Conservation (phyloP, 2,329 filamentous ascomycete species). For the Pseudogymnoascus sp. region DNA sequence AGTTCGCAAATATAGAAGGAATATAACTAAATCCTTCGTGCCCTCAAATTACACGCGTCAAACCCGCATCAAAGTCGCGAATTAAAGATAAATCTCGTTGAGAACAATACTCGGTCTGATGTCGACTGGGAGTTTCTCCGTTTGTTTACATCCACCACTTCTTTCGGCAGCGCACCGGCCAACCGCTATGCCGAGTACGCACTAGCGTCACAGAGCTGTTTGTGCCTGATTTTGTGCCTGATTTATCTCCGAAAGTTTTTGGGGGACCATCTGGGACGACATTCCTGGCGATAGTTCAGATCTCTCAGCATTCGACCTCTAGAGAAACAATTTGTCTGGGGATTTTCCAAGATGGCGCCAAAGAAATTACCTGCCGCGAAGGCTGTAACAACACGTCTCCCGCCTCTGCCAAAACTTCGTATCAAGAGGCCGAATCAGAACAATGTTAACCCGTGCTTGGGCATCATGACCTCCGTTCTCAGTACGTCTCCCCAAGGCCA, state of each 20-base stretch:
- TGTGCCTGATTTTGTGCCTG: slow-evolving; percentile 1
- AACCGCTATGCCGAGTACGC: slow-evolving; percentile 10
- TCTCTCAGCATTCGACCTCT: background rate
- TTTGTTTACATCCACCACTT: slow-evolving; percentile 9
- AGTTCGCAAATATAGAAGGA: slow-evolving; percentile 1
- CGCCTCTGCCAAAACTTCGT: slow-evolving; percentile 55
- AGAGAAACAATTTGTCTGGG: background rate
- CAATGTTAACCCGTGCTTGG: slow-evolving; percentile 56
- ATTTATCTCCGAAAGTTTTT: slow-evolving; percentile 17
- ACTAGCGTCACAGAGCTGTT: slow-evolving; percentile 14
- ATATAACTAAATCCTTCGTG: slow-evolving; percentile 4
- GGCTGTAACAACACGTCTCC: slow-evolving; percentile 35
- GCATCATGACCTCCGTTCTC: slow-evolving; percentile 59
- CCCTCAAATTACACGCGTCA: slow-evolving; percentile 3
- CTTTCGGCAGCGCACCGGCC: slow-evolving; percentile 4
- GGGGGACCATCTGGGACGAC: background rate
- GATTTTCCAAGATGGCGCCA: slow-evolving; percentile 26
- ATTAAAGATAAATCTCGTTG: background rate
- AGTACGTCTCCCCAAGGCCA: slow-evolving; percentile 40
- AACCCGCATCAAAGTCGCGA: background rate
- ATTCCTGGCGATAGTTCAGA: background rate
- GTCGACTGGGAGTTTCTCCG: slow-evolving; percentile 5
- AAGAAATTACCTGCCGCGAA: slow-evolving; percentile 25
- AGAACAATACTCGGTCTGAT: background rate
- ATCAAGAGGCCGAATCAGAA: slow-evolving; percentile 56